Base-by-base conservation (phyloP, 805 yeast species). In the Sungouiozyma ichnusensis region DNA sequence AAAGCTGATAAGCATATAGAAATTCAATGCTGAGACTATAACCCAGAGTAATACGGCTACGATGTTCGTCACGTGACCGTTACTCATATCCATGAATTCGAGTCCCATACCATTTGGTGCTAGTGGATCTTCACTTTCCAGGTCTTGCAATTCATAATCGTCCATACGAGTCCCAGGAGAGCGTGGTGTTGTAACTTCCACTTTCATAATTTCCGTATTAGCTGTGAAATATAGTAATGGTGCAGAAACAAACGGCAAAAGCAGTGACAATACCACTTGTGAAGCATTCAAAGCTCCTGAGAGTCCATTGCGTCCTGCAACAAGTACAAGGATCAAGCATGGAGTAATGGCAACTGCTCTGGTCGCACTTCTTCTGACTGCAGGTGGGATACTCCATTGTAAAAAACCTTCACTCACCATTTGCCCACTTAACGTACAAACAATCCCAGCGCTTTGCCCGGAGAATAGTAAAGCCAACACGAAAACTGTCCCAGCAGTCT, bases 381-480 rank as follows among this genome's bases (percentile, higher is more conserved):
- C 85, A 4, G 96, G 95, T 14, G 86, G 76, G 40, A 87, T 69
- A 7, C 81, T 68, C 85, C 95, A 84, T 49, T 74, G 73, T 35
- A 85, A 68, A 54, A 86, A 88, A 2, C 97, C 97, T 62, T 87
- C 97, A 57, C 85, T 79, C 9, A 87, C 92, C 85, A 86, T 85
- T 60, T 87, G 97, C 15, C 95, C 95, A 7, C 95, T 87, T 47
- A 87, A 68, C 0, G 97, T 87, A 58, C 94, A 86, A n/a, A 87
- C 95, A 27, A 90, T 84, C 32, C 96, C 97, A 1, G 96, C 95
- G 59, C 88, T 79, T 55, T 87, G 87, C 11, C 97, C 97, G 33
- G 90, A 80, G 45, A 85, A 81, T 36, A 88, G 65, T 51, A 88
- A 69, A 1, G 96, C 97, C 42, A 86, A 64, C 55, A 87, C 88